Evolutionary conservation across 345 rosid genomes (phyloP), one percentile per base, ranked within the genome.

Genomic region (Streptanthus diversifolius): DNA sequence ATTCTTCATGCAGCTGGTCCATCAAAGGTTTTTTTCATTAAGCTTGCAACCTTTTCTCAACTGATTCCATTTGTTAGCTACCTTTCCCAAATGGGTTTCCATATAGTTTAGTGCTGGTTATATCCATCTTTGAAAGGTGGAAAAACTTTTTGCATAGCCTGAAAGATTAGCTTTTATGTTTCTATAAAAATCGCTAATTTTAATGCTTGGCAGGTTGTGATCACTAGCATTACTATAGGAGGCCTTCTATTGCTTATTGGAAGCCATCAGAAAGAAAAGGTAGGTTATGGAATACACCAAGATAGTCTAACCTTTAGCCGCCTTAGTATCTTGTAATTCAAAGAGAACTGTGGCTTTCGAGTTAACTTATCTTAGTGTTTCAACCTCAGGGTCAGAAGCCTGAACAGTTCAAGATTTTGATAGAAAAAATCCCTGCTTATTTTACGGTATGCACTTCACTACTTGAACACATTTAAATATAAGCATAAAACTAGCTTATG

Each of bases 1-100:
- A 79, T 75, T 76, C 93, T 95, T 84, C 99, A 95, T 78, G 88
- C 88, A 74, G 92, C 91, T 73, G 99, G 99, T 43, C 98, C 98
- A 72, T 80, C 95, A 47, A 95, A 95, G 93, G 99, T 91, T 69
- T 52, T 25, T 41, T 43, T 37, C 64, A 68, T 17, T 41, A 13
- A 41, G 5, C 37, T 75, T 17, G 36, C 2, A 3, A 33, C 47
- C 66, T 36, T 30, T 65, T 32, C 8, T 60, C 24, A 39, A 40
- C 51, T 33, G 24, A 21, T 32, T 57, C 7, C 47, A 17, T 36
- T 27, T 30, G 15, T 32, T 11, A 21, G 27, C 11, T 5, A 15
- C 24, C 4, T 33, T 45, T 15, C 44, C 51, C 22, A 11, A 24
- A 13, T 58, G 30, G 21, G 8, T 27, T 64, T 73, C 19, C 54